Percentiles rank a stretch among this genome's conserved stretches.
Evolutionary conservation across 805 yeast species (phyloP).

Genomic region (Hanseniaspora hatyaiensis): DNA sequence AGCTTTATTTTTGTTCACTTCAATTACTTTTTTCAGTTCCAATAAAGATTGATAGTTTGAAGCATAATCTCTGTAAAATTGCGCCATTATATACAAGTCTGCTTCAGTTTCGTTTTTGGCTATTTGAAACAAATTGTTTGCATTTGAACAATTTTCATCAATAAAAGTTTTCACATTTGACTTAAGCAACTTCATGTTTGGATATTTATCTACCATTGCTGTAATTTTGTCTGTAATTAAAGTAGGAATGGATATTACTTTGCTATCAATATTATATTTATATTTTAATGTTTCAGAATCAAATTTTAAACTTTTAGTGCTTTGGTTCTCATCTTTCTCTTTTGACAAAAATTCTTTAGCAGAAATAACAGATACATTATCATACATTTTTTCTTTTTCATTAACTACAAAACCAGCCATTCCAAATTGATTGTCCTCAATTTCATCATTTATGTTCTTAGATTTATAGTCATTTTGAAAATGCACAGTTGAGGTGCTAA

Average conservation of each 20-base stretch:
- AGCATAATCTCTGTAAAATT: conserved; percentile 73
- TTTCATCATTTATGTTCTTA: neutral
- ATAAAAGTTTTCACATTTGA: neutral
- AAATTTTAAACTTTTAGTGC: too few relatives aligned
- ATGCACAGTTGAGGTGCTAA: neutral
- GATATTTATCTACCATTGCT: neutral
- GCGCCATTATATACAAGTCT: conserved; percentile 70
- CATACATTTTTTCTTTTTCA: neutral
- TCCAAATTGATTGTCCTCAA: neutral
- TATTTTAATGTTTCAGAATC: neutral
- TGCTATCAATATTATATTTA: conserved; percentile 5
- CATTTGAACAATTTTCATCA: conserved; percentile 3
- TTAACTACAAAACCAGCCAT: conserved; percentile 11
- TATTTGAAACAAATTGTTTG: conserved; percentile 17
- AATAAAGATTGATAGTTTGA: conserved; percentile 50
- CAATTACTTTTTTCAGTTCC: conserved; percentile 52
- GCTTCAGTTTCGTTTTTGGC: conserved; percentile 38
- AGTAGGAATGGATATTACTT: neutral
- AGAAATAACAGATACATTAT: neutral
- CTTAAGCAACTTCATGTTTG: neutral
- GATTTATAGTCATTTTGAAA: neutral
- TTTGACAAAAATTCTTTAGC: neutral
- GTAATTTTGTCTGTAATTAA: neutral
- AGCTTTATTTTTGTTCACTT: conserved; percentile 23
- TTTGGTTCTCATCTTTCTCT: neutral